phyloP scores from a whole-genome alignment of 2,329 filamentous ascomycete species.

The Alternaria ventricosa region DNA sequence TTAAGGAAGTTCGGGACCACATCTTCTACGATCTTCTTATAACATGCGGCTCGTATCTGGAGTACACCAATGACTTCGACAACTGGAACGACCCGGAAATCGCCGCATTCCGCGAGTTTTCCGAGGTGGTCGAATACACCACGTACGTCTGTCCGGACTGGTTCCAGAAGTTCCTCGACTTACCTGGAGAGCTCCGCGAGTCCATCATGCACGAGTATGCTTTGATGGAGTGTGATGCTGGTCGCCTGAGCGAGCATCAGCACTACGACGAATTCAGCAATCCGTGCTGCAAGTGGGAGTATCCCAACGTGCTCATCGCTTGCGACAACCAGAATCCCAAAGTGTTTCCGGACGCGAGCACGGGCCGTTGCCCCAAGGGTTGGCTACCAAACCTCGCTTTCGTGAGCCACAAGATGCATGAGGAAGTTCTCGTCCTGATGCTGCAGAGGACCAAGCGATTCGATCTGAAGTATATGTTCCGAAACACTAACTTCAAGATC shows the following conservation, averaged over 20 bases:
- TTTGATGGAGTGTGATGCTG: not conserved
- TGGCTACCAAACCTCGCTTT: not conserved
- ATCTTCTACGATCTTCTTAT: not conserved
- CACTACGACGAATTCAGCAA: not conserved
- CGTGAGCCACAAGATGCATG: not conserved
- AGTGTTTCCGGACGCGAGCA: not conserved
- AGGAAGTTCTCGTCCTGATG: not conserved
- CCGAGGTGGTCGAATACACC: not conserved
- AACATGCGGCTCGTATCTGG: not conserved
- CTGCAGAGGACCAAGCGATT: not conserved
- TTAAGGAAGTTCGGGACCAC: accelerated
- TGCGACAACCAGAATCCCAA: not conserved
- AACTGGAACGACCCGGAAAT: not conserved
- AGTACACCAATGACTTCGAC: not conserved
- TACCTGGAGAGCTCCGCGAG: not conserved
- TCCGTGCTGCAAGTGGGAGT: not conserved
- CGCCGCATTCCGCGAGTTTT: not conserved
- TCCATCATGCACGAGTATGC: not conserved
- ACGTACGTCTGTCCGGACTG: not conserved
- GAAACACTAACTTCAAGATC: not conserved
- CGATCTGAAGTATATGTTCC: conserved; percentile 2
- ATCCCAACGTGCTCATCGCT: not conserved
- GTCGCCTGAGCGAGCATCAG: not conserved
- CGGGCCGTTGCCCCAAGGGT: not conserved
- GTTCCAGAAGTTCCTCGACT: not conserved